phyloP scores from a whole-genome alignment of 768 basidiomycete species.

The Neoboletus subvelutipes region DNA sequence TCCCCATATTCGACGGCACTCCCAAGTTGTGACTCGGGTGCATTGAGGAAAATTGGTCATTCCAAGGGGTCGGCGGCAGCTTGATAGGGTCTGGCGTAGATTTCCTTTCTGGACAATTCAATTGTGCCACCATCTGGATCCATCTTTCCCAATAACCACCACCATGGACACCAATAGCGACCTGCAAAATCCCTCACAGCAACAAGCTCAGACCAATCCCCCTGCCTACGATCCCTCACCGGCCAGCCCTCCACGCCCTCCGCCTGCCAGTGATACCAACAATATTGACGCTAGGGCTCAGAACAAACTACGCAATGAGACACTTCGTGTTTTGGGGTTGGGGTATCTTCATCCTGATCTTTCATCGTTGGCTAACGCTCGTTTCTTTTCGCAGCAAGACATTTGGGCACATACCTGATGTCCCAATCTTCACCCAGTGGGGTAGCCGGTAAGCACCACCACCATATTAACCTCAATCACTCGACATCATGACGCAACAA shows the following conservation, averaged over 20 bases:
- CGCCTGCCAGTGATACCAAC: background rate
- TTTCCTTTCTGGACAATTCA: background rate
- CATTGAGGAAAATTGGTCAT: too few species aligned
- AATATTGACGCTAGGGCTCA: too few species aligned
- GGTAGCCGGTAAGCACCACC: conserved; percentile 13
- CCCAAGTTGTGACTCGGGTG: too few species aligned
- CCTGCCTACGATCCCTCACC: background rate
- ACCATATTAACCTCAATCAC: background rate
- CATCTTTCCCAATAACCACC: conserved; percentile 17
- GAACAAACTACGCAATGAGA: background rate
- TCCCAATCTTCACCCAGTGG: conserved; percentile 25
- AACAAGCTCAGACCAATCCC: background rate
- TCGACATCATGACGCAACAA: background rate
- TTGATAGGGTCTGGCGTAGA: background rate
- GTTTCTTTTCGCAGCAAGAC: conserved; percentile 10
- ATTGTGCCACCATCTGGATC: background rate
- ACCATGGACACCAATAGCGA: conserved; percentile 6
- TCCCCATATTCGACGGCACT: too few species aligned
- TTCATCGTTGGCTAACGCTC: background rate
- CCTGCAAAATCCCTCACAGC: background rate
- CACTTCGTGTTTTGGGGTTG: background rate
- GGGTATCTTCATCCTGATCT: background rate
- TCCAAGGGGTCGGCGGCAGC: too few species aligned
- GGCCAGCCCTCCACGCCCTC: background rate
- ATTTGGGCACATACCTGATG: conserved; percentile 26